These are phyloP conservation scores for Neotropicomus parvogracilis DNA, from an alignment of 1,284 basidiomycete species.

Conservation along the genomic window DNA sequence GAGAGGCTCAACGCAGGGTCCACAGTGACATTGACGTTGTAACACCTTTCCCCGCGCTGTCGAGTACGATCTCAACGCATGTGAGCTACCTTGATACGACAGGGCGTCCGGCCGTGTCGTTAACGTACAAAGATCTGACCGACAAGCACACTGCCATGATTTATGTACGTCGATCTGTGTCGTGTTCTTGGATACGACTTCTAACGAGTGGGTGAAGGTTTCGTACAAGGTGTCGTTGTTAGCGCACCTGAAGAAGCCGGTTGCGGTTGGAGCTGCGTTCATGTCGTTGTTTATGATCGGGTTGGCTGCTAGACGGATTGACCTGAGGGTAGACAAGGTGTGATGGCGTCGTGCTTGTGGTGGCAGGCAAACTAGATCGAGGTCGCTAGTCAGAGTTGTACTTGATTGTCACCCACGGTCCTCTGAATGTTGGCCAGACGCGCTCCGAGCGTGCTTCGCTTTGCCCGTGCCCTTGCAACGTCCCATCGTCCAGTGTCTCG, in stretches of 20 bases:
- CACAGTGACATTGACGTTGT: conserved; percentile 72
- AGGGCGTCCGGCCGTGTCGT: conserved; percentile 76
- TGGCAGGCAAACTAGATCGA: background rate
- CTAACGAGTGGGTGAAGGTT: conserved; percentile 52
- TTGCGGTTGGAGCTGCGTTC: conserved; percentile 68
- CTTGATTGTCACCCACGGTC: conserved; percentile 11
- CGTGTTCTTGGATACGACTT: conserved; percentile 5
- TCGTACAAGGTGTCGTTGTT: conserved; percentile 77
- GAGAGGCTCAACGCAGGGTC: conserved; percentile 7
- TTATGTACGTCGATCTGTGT: conserved; percentile 50
- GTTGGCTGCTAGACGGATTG: conserved; percentile 58
- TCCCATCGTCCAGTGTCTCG: background rate
- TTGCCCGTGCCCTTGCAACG: conserved; percentile 15
- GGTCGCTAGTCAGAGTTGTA: background rate
- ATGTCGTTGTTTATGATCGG: conserved; percentile 62
- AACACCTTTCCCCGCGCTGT: conserved; percentile 74
- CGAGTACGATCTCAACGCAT: conserved; percentile 59
- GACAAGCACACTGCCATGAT: conserved; percentile 74
- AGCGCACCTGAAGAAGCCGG: conserved; percentile 80
- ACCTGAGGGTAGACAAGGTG: conserved; percentile 60
- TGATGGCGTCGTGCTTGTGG: conserved; percentile 23
- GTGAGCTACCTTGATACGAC: conserved; percentile 92
- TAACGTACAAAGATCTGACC: conserved; percentile 74
- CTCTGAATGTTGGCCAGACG: conserved; percentile 22
- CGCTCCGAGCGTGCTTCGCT: background rate